A percentile compares a stretch with the other conserved stretches of the same genome.
phyloP scores from a whole-genome alignment of 768 basidiomycete genomes.

The Mycena epipterygia region DNA sequence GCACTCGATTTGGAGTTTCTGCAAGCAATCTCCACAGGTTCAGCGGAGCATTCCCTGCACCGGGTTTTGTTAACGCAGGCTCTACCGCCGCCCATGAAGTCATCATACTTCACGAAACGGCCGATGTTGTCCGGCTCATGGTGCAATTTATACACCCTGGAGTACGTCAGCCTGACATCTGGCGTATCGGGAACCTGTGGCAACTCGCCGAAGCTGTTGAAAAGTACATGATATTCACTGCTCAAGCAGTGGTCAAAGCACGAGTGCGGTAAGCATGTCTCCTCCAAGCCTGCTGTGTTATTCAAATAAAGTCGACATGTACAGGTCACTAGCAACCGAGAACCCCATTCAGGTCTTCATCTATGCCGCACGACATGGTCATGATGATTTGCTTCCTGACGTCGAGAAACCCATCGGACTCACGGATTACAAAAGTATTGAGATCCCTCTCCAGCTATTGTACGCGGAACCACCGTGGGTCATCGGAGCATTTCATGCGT shows the following conservation, averaged over 20 bases:
- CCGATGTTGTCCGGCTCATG: constrained; percentile 19
- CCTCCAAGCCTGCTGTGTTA: constrained; percentile 18
- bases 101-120: constrained; percentile 21
- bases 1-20: constrained; percentile 26
- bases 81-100: constrained; percentile 15
- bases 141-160: constrained; percentile 26
- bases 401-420: constrained; percentile 24
- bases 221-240: constrained; percentile 25
- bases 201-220: constrained; percentile 27
- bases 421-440: constrained; percentile 21
- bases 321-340: constrained; percentile 24
- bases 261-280: constrained; percentile 24
- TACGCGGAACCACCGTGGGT: constrained; percentile 27
- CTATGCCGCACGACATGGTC: constrained; percentile 24
- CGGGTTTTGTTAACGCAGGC: constrained; percentile 17
- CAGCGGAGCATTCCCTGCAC: constrained; percentile 24
- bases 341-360: constrained; percentile 21
- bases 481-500: constrained; percentile 20
- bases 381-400: constrained; percentile 25
- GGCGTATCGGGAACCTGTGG: constrained; percentile 17
- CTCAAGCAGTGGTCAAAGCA: constrained; percentile 23
- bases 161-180: constrained; percentile 23
- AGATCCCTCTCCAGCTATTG: constrained; percentile 21
- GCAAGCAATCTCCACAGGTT: constrained; percentile 26
- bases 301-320: constrained; percentile 18